A percentile compares a stretch with the other conserved stretches of the same genome.
Conservation (phyloP, 2,329 filamentous ascomycete species). For the Dichotomopilus funicola region DNA sequence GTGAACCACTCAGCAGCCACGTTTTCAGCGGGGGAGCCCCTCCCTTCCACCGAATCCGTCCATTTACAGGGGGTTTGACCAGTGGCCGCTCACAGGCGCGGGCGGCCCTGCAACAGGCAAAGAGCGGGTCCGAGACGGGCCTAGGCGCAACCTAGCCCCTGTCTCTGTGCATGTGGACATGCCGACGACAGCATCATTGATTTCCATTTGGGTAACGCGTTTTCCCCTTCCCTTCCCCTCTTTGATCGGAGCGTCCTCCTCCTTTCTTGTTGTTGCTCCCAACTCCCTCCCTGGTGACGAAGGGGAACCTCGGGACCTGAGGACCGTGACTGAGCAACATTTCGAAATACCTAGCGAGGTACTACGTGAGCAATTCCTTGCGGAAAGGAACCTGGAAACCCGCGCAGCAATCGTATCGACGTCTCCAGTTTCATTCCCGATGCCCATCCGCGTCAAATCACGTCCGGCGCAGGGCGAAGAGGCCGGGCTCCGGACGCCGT, state of each 20-base stretch:
- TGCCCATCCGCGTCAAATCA: slow-evolving; percentile 38
- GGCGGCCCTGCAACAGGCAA: not conserved
- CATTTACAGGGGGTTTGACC: not conserved
- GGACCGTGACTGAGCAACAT: not conserved
- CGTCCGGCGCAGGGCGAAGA: slow-evolving; percentile 26
- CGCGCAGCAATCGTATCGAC: not conserved
- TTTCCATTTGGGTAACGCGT: not conserved
- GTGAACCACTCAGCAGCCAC: too few relatives aligned
- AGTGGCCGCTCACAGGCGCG: not conserved
- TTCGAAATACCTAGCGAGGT: too few relatives aligned
- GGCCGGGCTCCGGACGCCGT: slow-evolving; percentile 28
- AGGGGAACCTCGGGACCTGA: not conserved
- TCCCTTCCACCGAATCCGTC: too few relatives aligned
- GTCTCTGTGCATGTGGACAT: not conserved
- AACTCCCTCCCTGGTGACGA: not conserved
- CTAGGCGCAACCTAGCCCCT: not conserved
- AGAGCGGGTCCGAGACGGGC: not conserved
- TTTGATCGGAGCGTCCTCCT: slow-evolving; percentile 3
- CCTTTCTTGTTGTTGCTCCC: not conserved
- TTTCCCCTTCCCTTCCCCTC: slow-evolving; percentile 7
- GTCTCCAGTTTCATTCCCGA: not conserved
- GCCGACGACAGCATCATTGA: not conserved
- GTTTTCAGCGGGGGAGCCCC: too few relatives aligned
- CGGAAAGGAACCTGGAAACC: not conserved
- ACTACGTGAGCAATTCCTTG: too few relatives aligned